Conservation (phyloP, 2,329 filamentous ascomycete species). For the Rosellinia necatrix region DNA sequence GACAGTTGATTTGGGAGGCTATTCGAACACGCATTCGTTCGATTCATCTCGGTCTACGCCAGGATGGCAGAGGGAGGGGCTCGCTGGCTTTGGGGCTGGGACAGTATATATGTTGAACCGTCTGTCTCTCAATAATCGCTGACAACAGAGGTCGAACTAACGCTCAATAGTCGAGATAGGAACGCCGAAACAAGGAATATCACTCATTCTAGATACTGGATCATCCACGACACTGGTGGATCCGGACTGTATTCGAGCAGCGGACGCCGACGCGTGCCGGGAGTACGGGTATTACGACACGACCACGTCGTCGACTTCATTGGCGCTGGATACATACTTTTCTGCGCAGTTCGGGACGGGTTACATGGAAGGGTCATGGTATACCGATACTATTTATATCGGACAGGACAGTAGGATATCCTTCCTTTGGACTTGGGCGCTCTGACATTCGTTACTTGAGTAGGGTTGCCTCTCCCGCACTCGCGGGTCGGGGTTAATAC, state of each 20-base stretch:
- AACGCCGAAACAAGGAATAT: slow-evolving; percentile 43
- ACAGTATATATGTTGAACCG: slow-evolving; percentile 44
- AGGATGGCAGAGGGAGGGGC: slow-evolving; percentile 31
- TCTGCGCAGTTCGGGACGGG: slow-evolving; percentile 42
- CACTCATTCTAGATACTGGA: slow-evolving; percentile 45
- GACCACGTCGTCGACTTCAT: slow-evolving; percentile 38
- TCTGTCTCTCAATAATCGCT: slow-evolving; percentile 25
- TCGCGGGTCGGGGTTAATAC: slow-evolving; percentile 44
- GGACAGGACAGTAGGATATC: slow-evolving; percentile 33
- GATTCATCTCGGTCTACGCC: slow-evolving; percentile 6
- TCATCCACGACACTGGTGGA: slow-evolving; percentile 47
- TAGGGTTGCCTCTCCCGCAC: slow-evolving; percentile 40
- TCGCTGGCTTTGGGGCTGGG: slow-evolving; percentile 36
- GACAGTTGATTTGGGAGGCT: slow-evolving; percentile 27
- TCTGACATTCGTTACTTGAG: not conserved
- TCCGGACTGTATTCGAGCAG: slow-evolving; percentile 42
- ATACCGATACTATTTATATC: slow-evolving; percentile 40
- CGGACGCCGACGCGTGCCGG: slow-evolving; percentile 39
- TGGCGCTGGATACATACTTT: slow-evolving; percentile 35
- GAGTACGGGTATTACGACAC: slow-evolving; percentile 44
- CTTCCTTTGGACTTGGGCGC: not conserved
- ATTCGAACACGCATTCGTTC: not conserved
- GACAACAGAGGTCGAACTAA: slow-evolving; percentile 1
- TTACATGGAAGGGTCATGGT: slow-evolving; percentile 42
- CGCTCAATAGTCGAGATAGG: slow-evolving; percentile 42